These are phyloP conservation scores for Phytophthora cajani DNA, from an alignment of 352 stramenopile genomes.

Conservation along the genomic window DNA sequence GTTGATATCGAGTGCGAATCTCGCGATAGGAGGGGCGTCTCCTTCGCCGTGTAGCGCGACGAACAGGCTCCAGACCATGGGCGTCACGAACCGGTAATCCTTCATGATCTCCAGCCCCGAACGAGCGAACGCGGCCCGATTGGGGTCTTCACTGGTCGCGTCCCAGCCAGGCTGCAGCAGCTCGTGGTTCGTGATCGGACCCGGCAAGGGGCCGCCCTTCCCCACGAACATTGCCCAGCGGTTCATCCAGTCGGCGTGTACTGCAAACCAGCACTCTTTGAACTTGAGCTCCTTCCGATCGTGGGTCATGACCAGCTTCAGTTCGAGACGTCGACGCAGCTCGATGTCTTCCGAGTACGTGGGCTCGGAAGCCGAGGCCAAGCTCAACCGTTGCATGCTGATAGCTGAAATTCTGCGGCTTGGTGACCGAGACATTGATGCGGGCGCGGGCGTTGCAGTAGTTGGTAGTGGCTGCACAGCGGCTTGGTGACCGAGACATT, in stretches of 20 bases:
- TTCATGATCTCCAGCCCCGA: slow-evolving; percentile 49
- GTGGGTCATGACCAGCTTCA: slow-evolving; percentile 60
- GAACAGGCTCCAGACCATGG: slow-evolving; percentile 80
- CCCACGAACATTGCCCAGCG: slow-evolving; percentile 65
- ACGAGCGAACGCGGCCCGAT: slow-evolving; percentile 50
- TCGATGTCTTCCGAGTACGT: slow-evolving; percentile 57
- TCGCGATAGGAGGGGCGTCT: slow-evolving; percentile 49
- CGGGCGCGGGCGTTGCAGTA: background rate
- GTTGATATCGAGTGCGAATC: slow-evolving; percentile 41
- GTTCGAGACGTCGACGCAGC: slow-evolving; percentile 61
- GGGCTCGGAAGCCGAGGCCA: slow-evolving; percentile 27
- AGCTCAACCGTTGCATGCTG: slow-evolving; percentile 22
- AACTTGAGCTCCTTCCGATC: slow-evolving; percentile 63
- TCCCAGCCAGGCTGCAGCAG: slow-evolving; percentile 47
- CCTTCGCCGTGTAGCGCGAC: slow-evolving; percentile 63
- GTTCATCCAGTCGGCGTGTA: slow-evolving; percentile 71
- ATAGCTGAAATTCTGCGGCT: slow-evolving; percentile 23
- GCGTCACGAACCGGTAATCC: slow-evolving; percentile 75
- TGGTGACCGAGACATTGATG: background rate
- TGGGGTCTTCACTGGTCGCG: slow-evolving; percentile 22
- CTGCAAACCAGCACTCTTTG: slow-evolving; percentile 77
- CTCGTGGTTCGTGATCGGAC: slow-evolving; percentile 62
- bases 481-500: slow-evolving; percentile 5
- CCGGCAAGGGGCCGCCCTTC: slow-evolving; percentile 50
- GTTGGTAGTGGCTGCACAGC: slow-evolving; percentile 1